Conservation (phyloP, 495 filamentous ascomycete genomes). For the Aspergillus indologenus region DNA sequence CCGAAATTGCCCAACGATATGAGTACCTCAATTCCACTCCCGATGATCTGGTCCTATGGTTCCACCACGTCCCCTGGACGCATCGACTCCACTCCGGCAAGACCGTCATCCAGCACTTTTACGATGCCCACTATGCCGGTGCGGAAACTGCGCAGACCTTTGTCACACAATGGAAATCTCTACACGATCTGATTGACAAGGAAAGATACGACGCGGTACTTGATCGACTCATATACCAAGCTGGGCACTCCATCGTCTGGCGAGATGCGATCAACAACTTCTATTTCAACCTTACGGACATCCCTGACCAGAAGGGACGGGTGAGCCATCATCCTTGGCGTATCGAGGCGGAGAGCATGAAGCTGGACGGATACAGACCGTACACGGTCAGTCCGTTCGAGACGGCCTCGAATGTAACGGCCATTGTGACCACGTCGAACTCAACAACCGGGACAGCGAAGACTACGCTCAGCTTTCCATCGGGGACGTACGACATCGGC, state of each 20-base stretch:
- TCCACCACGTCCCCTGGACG: slow-evolving; percentile 72
- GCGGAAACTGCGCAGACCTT: slow-evolving; percentile 59
- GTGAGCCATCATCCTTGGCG: slow-evolving; percentile 59
- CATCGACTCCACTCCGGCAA: slow-evolving; percentile 60
- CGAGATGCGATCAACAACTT: slow-evolving; percentile 61
- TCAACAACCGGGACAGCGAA: slow-evolving; percentile 47
- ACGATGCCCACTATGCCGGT: slow-evolving; percentile 66
- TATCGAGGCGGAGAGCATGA: slow-evolving; percentile 64
- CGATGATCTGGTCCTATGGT: slow-evolving; percentile 69
- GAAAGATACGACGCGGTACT: slow-evolving; percentile 58
- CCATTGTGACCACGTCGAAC: slow-evolving; percentile 49
- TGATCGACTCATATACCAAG: slow-evolving; percentile 59
- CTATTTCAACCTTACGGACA: slow-evolving; percentile 57
- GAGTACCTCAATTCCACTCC: slow-evolving; percentile 64
- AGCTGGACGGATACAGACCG: slow-evolving; percentile 49
- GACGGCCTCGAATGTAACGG: slow-evolving; percentile 46
- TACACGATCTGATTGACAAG: slow-evolving; percentile 56
- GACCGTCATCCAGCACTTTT: slow-evolving; percentile 75
- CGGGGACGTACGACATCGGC: slow-evolving; percentile 59
- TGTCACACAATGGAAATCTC: slow-evolving; percentile 47
- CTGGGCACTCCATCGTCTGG: slow-evolving; percentile 69
- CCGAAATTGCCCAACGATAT: slow-evolving; percentile 52
- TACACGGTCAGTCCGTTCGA: slow-evolving; percentile 54
- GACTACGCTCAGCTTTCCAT: slow-evolving; percentile 41
- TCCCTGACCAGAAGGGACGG: slow-evolving; percentile 51